Evolutionary conservation across 441 rosid genomes (phyloP), one percentile per base, ranked within the genome.

Genomic region (Gossypium schwendimanii): DNA sequence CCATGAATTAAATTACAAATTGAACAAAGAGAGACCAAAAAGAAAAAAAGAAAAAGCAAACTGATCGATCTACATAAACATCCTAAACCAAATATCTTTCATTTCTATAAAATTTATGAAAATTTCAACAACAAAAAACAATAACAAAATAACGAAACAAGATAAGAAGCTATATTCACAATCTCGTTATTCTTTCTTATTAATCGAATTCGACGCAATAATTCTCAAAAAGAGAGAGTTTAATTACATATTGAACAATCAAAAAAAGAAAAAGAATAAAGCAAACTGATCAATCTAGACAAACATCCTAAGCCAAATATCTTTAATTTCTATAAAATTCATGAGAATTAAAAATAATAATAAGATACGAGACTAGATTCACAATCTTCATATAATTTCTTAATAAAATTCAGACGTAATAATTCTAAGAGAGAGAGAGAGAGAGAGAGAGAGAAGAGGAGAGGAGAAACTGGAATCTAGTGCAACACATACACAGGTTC

Each of bases 401-500:
- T 24, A 8, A 26, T 55, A 20, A 70, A 55, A 69, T 28, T 20
- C 33, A 55, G 61, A 49, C 11, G 45, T 23, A 58, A 49, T 18
- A 14, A 18, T 45, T 44, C 60, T 55, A 10, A 57, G 18, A 20
- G 17, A 18, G 71, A 45, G 44, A 36, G 10, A 6, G 41, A 6
- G 33, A 33, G 39, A 33, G 41, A 36, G 2, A 6, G 9, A 4
- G 33, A 28, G 33, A 28, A 4, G 33, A 28, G 33, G 31, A 31
- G 33, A 31, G 33, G 2, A 10, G 11, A 54, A 60, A 76, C 36
- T 10, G 45, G 62, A 71, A 78, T 73, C 63, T 21, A 41, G 71
- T 49, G 71, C 26, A 33, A 70, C 8, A 77, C 84, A 28, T 88
- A 95, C 99, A 86, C 87, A 36, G 97, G 99, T 81, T 95, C 97